Base-by-base conservation (phyloP, 2,329 filamentous ascomycete species). In the Xylariaceae sp. region DNA sequence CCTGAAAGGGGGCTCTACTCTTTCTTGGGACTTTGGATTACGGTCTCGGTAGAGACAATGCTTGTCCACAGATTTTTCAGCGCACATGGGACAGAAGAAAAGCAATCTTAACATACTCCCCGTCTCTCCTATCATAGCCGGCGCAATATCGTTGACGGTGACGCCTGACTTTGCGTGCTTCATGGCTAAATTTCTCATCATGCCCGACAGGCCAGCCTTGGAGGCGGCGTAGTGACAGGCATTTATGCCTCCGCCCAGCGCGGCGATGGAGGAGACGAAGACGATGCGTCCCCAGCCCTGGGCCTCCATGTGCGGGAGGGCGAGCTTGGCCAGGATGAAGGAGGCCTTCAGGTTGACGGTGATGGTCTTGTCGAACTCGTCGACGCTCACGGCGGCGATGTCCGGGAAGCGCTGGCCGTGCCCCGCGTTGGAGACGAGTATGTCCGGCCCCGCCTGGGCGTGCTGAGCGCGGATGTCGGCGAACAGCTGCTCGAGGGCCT, bases 131-230 rank as follows among this genome's bases (percentile, higher is more conserved):
- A 82, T 80, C 75, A 82, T 80, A 3, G 77, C 77, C 1, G 77
- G 77, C 3, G 75, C 74, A n/a, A 82, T 73, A 42, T 80, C 76
- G 38, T 82, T 81, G 36, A 80, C 74, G 11, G 75, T 77, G 44
- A 82, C 77, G 19, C 76, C 75, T 44, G 65, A 67, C 35, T 68
- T 64, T 2, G 74, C 77, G 15, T 80, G 64, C 29, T 73, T 72
- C 1, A 63, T 67, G 1, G 76, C 67, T 19, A 82, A 60, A 42
- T 80, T 81, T 49, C 69, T 74, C 71, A 80, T 79, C 70, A 81
- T 74, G 3, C 72, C 72, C 4, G 70, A 73, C 40, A 82, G 52
- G 2, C 76, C 77, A 6, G 70, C 75, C 52, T 80, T 79, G 18
- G 70, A 74, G 3, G 75, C 74, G 4, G 74, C 73, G 38, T 77